Conservation (phyloP, 768 basidiomycete species). For the Naematelia aurantialba region DNA sequence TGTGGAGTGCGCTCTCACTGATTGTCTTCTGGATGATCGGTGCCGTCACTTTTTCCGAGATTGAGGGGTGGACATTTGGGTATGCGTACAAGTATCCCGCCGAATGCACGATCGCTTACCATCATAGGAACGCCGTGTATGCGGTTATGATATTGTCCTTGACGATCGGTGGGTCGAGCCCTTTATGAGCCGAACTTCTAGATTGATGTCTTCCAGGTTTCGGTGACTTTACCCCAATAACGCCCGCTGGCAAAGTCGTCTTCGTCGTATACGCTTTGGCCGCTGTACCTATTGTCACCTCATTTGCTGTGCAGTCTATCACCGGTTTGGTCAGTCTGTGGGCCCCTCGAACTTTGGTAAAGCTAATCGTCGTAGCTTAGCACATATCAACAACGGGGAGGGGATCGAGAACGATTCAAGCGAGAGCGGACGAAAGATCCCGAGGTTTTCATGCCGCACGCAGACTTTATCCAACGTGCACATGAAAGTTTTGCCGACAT, state of each 20-base stretch:
- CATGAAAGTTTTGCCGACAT: slow-evolving; percentile 26
- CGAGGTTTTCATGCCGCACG: slow-evolving; percentile 35
- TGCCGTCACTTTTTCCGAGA: slow-evolving; percentile 44
- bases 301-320: slow-evolving; percentile 47
- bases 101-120: neutral
- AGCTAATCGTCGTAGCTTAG: slow-evolving; percentile 24
- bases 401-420: slow-evolving; percentile 12
- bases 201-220: slow-evolving; percentile 36
- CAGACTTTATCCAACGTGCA: slow-evolving; percentile 36
- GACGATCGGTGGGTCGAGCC: slow-evolving; percentile 23
- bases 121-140: slow-evolving; percentile 39
- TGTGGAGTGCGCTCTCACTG: slow-evolving; percentile 38
- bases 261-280: slow-evolving; percentile 48
- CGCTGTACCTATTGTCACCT: slow-evolving; percentile 50
- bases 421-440: slow-evolving; percentile 10
- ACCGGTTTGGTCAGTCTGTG: slow-evolving; percentile 33
- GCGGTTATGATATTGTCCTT: slow-evolving; percentile 38
- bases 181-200: neutral
- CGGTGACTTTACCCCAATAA: slow-evolving; percentile 42
- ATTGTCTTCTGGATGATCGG: slow-evolving; percentile 49
- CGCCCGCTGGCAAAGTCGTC: slow-evolving; percentile 42
- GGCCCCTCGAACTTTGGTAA: slow-evolving; percentile 9
- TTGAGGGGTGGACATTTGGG: slow-evolving; percentile 50
- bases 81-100: neutral
- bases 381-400: slow-evolving; percentile 31